Percentiles rank a stretch among this genome's conserved stretches.
Conservation (phyloP, 306 rosid genomes). For the Ziziphus jujuba region DNA sequence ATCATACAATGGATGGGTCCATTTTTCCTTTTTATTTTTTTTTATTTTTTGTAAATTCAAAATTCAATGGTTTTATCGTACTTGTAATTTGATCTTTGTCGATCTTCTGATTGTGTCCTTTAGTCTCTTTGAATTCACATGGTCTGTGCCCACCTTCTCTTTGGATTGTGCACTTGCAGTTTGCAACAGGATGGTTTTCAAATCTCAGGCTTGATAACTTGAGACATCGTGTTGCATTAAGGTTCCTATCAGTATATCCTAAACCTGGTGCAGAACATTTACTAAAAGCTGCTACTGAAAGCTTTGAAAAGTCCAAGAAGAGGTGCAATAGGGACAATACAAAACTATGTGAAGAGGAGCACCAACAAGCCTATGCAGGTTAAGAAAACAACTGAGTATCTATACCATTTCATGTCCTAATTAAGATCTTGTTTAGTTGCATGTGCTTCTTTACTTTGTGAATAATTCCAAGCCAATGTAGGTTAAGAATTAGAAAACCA, state of each 20-base stretch:
- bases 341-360: conserved; percentile 45
- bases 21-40: no score
- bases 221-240: conserved; percentile 67
- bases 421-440: background rate
- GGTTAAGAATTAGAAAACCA: conserved; percentile 40
- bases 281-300: conserved; percentile 63
- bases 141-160: background rate
- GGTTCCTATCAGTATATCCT: conserved; percentile 71
- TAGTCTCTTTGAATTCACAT: no score
- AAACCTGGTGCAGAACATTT: conserved; percentile 57
- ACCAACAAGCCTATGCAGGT: conserved; percentile 63
- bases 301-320: conserved; percentile 72
- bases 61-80: no score
- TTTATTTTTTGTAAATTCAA: no score
- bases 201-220: conserved; percentile 48
- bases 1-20: no score
- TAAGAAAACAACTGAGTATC: background rate
- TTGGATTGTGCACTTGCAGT: conserved; percentile 44
- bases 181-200: conserved; percentile 83
- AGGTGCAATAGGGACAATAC: conserved; percentile 36
- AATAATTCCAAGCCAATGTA: conserved; percentile 27
- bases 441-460: background rate
- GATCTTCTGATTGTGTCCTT: no score
- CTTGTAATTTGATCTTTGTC: no score
- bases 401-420: background rate